Evolutionary conservation across 805 yeast genomes (phyloP), one percentile per base, ranked within the genome.

Genomic region (Kluyveromyces aestuarii): DNA sequence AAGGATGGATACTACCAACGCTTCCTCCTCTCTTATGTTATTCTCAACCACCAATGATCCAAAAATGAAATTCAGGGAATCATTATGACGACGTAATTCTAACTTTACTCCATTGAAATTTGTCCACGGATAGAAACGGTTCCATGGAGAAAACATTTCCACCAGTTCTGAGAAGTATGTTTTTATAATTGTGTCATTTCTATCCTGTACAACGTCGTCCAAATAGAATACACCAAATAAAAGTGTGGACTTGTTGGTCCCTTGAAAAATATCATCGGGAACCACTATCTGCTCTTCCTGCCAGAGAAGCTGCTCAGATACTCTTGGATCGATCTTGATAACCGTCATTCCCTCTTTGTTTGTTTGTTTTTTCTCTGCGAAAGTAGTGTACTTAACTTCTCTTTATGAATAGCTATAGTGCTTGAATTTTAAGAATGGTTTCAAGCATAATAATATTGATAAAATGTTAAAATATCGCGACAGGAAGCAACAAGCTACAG

Each of bases 71-170:
- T 54, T 44, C 13, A 38, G 19, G 1, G 52, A 50, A n/a, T 50
- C 52, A 2, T 52, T 44, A 16, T 50, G 46, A 14, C 50, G 50
- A 16, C 58, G 53, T 10, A 63, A 39, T 18, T 59, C 58, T 6
- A 65, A 38, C n/a, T 46, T 5, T 8, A 63, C 49, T 2, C 61
- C 58, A 13, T 70, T 62, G 16, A 48, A 52, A 21, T 56, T 57
- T 10, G 66, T 63, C 81, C 80, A 77, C 1, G 75, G 69, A 53
- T 72, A 77, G 47, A 58, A 50, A 0, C 55, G 47, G 11, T 66
- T 53, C 72, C 75, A 77, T 0, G 70, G 68, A 8, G 53, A 45
- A 7, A 73, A 53, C 18, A 59, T 55, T 2, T 52, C 40, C 10
- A 48, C 37, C 6, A 71, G 48, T 18, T 62, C 61, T 1, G 21